phyloP scores from a whole-genome alignment of 495 filamentous ascomycete genomes.

The Talaromyces adpressus region DNA sequence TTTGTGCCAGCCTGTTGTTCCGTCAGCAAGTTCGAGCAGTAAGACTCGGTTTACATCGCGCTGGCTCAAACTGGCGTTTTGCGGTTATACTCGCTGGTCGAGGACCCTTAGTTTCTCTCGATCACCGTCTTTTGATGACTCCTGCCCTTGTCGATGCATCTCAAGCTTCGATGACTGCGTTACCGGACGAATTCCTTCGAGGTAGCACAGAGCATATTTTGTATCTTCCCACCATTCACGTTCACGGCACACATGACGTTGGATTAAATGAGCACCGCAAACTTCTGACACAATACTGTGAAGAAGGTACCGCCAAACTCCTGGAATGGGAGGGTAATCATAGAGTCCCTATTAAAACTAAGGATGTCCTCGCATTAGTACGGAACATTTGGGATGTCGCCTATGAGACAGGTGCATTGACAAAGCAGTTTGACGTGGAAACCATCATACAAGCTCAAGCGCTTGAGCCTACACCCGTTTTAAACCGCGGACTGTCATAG shows the following conservation, averaged over 20 bases:
- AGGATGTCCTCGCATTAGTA: slow-evolving; percentile 44
- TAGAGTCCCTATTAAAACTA: slow-evolving; percentile 47
- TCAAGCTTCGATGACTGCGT: background rate
- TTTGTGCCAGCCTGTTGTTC: slow-evolving; percentile 38
- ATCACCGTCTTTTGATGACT: background rate
- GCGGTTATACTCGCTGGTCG: background rate
- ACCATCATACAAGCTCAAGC: background rate
- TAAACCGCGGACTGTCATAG: background rate
- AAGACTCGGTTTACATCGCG: background rate
- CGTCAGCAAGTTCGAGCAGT: slow-evolving; percentile 35
- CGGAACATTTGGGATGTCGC: slow-evolving; percentile 38
- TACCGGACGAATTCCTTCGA: background rate
- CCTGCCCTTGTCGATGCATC: slow-evolving; percentile 29
- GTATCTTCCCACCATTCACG: slow-evolving; percentile 50
- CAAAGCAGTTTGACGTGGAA: background rate
- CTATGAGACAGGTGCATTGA: slow-evolving; percentile 20
- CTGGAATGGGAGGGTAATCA: slow-evolving; percentile 20
- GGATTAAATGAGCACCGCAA: slow-evolving; percentile 45
- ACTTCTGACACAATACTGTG: slow-evolving; percentile 43
- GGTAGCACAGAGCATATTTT: slow-evolving; percentile 5
- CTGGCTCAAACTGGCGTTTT: background rate
- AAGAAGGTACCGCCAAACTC: slow-evolving; percentile 29
- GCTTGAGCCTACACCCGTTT: background rate
- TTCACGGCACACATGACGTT: slow-evolving; percentile 51
- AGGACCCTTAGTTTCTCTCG: background rate